A percentile compares a stretch with the other conserved stretches of the same genome.
phyloP scores from a whole-genome alignment of 306 rosid species.

The Pyrus betulifolia region DNA sequence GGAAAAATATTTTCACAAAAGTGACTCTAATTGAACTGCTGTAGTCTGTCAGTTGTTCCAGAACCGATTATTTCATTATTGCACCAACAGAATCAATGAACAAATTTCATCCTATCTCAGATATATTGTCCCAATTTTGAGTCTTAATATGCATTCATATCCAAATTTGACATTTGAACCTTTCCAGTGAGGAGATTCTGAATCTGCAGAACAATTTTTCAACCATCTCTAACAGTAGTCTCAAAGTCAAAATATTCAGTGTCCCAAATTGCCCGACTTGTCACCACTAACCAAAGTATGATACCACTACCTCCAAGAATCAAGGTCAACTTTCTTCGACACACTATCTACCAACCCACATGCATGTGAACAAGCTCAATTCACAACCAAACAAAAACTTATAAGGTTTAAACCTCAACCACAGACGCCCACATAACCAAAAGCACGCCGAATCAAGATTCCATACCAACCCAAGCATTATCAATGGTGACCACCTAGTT shows the following conservation, averaged over 20 bases:
- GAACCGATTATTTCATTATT: background rate
- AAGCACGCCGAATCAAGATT: background rate
- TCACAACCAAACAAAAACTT: background rate
- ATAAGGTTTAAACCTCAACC: background rate
- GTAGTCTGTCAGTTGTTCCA: background rate
- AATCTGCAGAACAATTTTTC: background rate
- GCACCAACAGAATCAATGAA: background rate
- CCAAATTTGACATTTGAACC: background rate
- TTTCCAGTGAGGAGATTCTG: background rate
- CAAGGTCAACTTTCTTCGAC: background rate
- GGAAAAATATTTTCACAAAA: background rate
- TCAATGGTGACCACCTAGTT: background rate
- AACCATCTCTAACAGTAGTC: background rate
- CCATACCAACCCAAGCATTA: background rate
- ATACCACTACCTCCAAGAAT: background rate
- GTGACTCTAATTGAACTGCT: background rate
- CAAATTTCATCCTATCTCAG: background rate
- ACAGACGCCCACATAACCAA: background rate
- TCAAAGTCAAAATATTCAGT: background rate
- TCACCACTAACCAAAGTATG: background rate
- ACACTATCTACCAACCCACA: background rate
- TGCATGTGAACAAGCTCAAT: background rate
- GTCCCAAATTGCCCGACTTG: too few relatives aligned
- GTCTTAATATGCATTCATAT: background rate
- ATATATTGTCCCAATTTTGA: background rate